phyloP scores from a whole-genome alignment of 176 grass and related monocot species.

The Puccinellia tenuiflora region DNA sequence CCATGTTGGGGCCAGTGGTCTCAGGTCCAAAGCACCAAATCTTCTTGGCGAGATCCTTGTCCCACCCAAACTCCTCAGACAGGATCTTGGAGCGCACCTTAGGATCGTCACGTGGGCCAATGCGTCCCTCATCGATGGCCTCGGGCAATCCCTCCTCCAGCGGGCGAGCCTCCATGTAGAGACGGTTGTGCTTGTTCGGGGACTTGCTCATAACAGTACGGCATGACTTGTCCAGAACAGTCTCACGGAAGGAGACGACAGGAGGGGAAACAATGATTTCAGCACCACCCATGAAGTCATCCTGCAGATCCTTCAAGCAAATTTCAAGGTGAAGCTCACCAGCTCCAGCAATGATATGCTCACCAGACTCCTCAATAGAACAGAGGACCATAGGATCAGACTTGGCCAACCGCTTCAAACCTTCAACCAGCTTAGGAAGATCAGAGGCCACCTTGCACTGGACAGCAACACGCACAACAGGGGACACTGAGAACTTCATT shows the following conservation, averaged over 20 bases:
- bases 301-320: slow-evolving; percentile 74
- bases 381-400: slow-evolving; percentile 86
- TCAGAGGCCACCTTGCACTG: slow-evolving; percentile 78
- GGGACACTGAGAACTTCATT: slow-evolving; percentile 87
- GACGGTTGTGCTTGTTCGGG: slow-evolving; percentile 87
- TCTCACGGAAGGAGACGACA: slow-evolving; percentile 91
- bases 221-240: slow-evolving; percentile 73
- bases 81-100: slow-evolving; percentile 68
- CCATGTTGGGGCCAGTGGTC: slow-evolving; percentile 81
- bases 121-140: slow-evolving; percentile 63
- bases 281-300: slow-evolving; percentile 89
- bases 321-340: slow-evolving; percentile 85
- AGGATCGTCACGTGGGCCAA: slow-evolving; percentile 74
- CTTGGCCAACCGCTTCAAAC: slow-evolving; percentile 76
- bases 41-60: slow-evolving; percentile 90
- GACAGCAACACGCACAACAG: slow-evolving; percentile 77
- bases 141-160: slow-evolving; percentile 67
- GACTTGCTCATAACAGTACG: slow-evolving; percentile 88
- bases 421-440: slow-evolving; percentile 84
- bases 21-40: slow-evolving; percentile 97
- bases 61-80: slow-evolving; percentile 78
- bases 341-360: slow-evolving; percentile 85
- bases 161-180: slow-evolving; percentile 83
- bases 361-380: slow-evolving; percentile 74
- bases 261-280: slow-evolving; percentile 70